phyloP scores from a whole-genome alignment of 495 filamentous ascomycete genomes.

The Monascus purpureus region DNA sequence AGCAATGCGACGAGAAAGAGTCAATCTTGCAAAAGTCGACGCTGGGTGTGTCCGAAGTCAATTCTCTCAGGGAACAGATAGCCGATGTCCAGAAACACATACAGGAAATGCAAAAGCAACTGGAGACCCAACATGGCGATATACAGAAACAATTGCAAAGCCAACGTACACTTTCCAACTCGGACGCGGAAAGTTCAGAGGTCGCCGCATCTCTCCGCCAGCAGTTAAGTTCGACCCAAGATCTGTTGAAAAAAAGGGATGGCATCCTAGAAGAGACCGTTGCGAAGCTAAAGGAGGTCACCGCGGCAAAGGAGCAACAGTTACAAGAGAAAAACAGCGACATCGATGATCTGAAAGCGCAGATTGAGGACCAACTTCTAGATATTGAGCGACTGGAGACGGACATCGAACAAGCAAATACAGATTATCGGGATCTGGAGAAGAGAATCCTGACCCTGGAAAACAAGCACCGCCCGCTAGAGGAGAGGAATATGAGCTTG shows the following conservation, averaged over 20 bases:
- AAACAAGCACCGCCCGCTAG: slow-evolving; percentile 23
- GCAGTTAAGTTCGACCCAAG: slow-evolving; percentile 23
- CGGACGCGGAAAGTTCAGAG: slow-evolving; percentile 20
- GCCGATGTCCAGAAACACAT: slow-evolving; percentile 22
- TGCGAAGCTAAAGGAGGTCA: slow-evolving; percentile 22
- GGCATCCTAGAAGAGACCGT: slow-evolving; percentile 23
- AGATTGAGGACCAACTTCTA: slow-evolving; percentile 20
- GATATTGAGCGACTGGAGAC: slow-evolving; percentile 24
- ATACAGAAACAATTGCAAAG: slow-evolving; percentile 22
- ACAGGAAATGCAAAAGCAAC: slow-evolving; percentile 11
- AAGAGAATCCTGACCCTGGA: slow-evolving; percentile 24
- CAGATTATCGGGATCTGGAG: slow-evolving; percentile 20
- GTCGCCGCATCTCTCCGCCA: slow-evolving; percentile 26
- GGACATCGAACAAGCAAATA: slow-evolving; percentile 20
- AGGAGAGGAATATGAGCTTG: slow-evolving; percentile 29
- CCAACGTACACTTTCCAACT: slow-evolving; percentile 9
- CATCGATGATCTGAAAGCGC: slow-evolving; percentile 28
- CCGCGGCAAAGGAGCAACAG: slow-evolving; percentile 19
- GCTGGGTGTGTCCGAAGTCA: slow-evolving; percentile 10
- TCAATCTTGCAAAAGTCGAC: slow-evolving; percentile 12
- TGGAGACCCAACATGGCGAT: slow-evolving; percentile 20
- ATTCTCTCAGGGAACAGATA: slow-evolving; percentile 19
- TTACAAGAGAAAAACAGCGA: slow-evolving; percentile 24
- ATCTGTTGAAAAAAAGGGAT: slow-evolving; percentile 26
- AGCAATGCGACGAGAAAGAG: slow-evolving; percentile 18